These are phyloP conservation scores for Amanita subjunquillea DNA, from an alignment of 768 basidiomycete species.

Conservation along the genomic window DNA sequence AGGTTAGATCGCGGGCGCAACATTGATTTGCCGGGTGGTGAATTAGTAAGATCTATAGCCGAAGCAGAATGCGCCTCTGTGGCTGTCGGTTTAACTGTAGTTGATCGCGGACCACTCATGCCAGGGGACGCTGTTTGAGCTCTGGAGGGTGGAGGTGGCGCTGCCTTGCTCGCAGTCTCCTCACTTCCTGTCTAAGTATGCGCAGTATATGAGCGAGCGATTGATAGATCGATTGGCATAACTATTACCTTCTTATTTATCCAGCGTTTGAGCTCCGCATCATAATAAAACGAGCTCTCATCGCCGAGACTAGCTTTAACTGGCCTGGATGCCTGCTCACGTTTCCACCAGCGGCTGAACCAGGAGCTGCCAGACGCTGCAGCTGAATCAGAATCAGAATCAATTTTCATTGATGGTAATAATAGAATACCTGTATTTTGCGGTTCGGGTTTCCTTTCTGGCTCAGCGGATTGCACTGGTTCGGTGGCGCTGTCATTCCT, in stretches of 20 bases:
- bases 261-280: constrained; percentile 93
- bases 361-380: constrained; percentile 45
- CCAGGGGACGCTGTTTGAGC: constrained; percentile 83
- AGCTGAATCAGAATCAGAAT: constrained; percentile 12
- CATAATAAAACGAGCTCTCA: constrained; percentile 83
- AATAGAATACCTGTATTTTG: constrained; percentile 16
- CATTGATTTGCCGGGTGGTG: constrained; percentile 39
- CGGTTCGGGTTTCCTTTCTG: constrained; percentile 13
- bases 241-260: constrained; percentile 78
- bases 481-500: constrained; percentile 11
- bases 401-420: not conserved
- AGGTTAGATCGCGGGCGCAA: constrained; percentile 59
- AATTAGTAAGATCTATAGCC: constrained; percentile 47
- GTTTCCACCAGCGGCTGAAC: constrained; percentile 78
- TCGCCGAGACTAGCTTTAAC: constrained; percentile 91
- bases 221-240: not conserved
- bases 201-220: not conserved
- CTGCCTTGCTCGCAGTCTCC: constrained; percentile 40
- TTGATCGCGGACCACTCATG: constrained; percentile 25
- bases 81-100: constrained; percentile 31
- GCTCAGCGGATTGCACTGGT: constrained; percentile 8
- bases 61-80: constrained; percentile 20
- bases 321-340: constrained; percentile 56
- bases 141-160: constrained; percentile 70
- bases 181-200: constrained; percentile 42